These are phyloP conservation scores for Aspergillus sp. DNA, from an alignment of 2,329 filamentous ascomycete genomes.

Conservation along the genomic window DNA sequence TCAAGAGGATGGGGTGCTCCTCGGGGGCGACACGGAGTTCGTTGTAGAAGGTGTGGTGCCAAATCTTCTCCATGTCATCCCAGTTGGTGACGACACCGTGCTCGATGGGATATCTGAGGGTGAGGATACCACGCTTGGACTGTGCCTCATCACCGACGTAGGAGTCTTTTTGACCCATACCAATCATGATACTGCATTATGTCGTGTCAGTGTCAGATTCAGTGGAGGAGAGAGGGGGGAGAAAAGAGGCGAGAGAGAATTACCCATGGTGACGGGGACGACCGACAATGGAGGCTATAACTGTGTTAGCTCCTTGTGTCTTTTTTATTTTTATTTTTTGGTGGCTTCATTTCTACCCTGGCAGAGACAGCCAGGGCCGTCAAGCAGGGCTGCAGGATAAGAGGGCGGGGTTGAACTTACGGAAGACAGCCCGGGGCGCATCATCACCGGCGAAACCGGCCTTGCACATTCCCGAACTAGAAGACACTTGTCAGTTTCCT, in stretches of 20 bases:
- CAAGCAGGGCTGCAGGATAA: constrained; percentile 9
- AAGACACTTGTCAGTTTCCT: constrained; percentile 16
- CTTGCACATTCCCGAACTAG: constrained; percentile 99
- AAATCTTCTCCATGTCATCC: constrained; percentile 99
- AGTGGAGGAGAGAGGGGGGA: too few species aligned
- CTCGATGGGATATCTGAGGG: constrained; percentile 98
- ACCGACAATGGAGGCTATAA: constrained; percentile 92
- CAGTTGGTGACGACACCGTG: constrained; percentile 99
- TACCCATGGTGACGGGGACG: constrained; percentile 91
- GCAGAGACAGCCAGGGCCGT: too few species aligned
- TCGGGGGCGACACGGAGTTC: constrained; percentile 99
- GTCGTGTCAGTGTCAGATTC: too few species aligned
- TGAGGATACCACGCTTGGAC: constrained; percentile 99
- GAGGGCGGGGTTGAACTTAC: constrained; percentile 59
- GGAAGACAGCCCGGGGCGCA: constrained; percentile 99
- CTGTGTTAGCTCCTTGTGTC: constrained; percentile 9
- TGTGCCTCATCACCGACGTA: constrained; percentile 99
- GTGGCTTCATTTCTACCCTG: neutral
- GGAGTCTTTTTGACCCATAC: constrained; percentile 99
- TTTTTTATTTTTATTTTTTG: neutral
- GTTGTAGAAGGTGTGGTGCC: constrained; percentile 99
- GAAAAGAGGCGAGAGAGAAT: constrained; percentile 43
- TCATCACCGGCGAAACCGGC: constrained; percentile 99
- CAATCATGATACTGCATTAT: constrained; percentile 88
- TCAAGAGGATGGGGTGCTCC: constrained; percentile 99